Base-by-base conservation (phyloP, 1,139 yeast genomes). In the Pichia cactophila region DNA sequence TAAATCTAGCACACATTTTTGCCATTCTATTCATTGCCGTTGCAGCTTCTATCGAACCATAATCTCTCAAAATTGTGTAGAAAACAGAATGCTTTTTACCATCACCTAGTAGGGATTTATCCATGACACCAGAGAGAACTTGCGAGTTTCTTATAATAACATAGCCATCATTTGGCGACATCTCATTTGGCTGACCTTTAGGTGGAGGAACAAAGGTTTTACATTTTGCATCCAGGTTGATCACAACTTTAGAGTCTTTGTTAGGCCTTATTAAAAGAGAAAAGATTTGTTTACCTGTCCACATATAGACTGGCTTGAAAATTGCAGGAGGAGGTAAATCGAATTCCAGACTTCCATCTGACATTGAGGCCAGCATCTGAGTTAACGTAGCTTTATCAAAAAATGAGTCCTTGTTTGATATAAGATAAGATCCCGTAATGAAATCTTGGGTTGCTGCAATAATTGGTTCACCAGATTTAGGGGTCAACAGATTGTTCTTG, bases 361-460 rank as follows among this genome's bases (percentile, higher is more conserved):
- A 84, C 98, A 94, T 94, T 96, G 90, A 89, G 43, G 95, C 78
- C 57, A 92, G 74, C 45, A 94, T 65, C 66, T 88, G 96, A 12
- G 85, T 81, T 51, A 94, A 79, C 3, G 88, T 73, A 1, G 94
- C 95, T 56, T 96, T 77, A 65, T 90, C 96, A 63, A 79, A 92
- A 64, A 94, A 94, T 1, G 95, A 78, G 64, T 94, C 98, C 67
- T 92, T 94, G 61, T 86, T 90, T 0, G 97, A 86, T 43, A 94
- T 87, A 58, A 94, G 73, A 65, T 84, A 94, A 0, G 97, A 87
- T 16, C 97, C 98, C 5, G 97, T 90, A 59, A 94, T 92, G 72
- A 94, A 94, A 79, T 94, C 99, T 72, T 94, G 99, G 2, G 98
- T 94, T 9, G 99, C 99, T 1, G 98, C 98, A 75, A 94, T 92